Conservation (phyloP, 2,329 filamentous ascomycete species). For the Pseudogymnoascus sp. region DNA sequence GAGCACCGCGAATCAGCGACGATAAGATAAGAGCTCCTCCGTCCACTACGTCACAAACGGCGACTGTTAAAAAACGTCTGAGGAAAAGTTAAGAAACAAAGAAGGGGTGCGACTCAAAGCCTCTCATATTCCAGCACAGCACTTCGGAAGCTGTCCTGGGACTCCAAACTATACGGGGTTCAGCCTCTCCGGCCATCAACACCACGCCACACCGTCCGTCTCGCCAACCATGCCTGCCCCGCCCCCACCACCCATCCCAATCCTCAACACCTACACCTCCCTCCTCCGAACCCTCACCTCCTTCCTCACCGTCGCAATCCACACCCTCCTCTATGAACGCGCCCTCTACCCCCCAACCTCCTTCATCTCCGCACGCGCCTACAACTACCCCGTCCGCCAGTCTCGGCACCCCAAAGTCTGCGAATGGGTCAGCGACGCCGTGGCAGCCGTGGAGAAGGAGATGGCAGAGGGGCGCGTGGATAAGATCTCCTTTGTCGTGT, state of each 20-base stretch:
- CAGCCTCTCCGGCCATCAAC: not conserved
- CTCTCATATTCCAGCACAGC: not conserved
- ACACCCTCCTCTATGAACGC: constrained; percentile 62
- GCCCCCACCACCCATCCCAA: constrained; percentile 17
- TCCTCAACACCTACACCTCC: constrained; percentile 35
- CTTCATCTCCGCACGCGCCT: constrained; percentile 59
- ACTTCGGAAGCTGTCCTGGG: not conserved
- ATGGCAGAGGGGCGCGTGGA: constrained; percentile 42
- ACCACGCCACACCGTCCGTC: not conserved
- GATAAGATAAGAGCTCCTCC: constrained; percentile 12
- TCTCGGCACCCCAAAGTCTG: constrained; percentile 62
- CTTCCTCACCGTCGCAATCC: constrained; percentile 61
- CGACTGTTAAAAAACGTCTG: not conserved
- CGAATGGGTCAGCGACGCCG: constrained; percentile 59
- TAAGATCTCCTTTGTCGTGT: constrained; percentile 30
- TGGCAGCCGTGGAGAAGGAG: constrained; percentile 50
- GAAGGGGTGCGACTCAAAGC: not conserved
- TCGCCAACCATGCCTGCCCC: constrained; percentile 13
- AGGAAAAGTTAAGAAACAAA: not conserved
- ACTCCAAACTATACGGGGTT: not conserved
- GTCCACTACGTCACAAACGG: not conserved
- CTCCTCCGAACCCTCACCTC: constrained; percentile 51
- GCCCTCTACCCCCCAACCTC: constrained; percentile 55
- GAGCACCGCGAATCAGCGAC: not conserved
- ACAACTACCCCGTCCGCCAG: constrained; percentile 63